Percentiles rank a stretch among this genome's conserved stretches.
Evolutionary conservation across 2,329 filamentous ascomycete genomes (phyloP).

Genomic region (Beauveria pseudobassiana): DNA sequence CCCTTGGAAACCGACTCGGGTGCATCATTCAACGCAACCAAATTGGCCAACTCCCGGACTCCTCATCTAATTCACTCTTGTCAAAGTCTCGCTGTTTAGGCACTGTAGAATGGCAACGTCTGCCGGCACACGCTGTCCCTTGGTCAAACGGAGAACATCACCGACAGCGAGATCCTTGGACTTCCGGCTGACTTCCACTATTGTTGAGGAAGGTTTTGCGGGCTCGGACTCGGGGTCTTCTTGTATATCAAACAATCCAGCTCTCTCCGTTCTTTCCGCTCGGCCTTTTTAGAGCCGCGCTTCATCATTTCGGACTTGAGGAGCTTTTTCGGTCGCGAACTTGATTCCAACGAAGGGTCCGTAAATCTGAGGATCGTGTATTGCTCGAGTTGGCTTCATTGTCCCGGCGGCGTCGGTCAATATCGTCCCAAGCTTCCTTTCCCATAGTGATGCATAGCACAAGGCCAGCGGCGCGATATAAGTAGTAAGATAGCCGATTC

Average conservation of each 20-base stretch:
- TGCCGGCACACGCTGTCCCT: constrained; percentile 87
- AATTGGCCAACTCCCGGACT: constrained; percentile 29
- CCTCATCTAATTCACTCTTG: constrained; percentile 21
- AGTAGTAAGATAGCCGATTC: constrained; percentile 90
- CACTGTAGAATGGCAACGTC: constrained; percentile 92
- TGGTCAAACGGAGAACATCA: constrained; percentile 86
- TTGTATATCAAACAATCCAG: constrained; percentile 54
- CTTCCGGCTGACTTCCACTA: constrained; percentile 66
- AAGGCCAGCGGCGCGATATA: constrained; percentile 86
- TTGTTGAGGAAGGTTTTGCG: constrained; percentile 39
- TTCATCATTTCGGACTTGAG: constrained; percentile 37
- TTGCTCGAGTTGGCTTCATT: constrained; percentile 85
- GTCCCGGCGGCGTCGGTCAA: constrained; percentile 76
- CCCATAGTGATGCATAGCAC: constrained; percentile 87
- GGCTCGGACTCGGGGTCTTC: constrained; percentile 57
- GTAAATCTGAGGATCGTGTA: constrained; percentile 73
- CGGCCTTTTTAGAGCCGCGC: constrained; percentile 24
- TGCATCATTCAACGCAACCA: constrained; percentile 35
- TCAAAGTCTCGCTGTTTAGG: constrained; percentile 48
- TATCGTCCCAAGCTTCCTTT: constrained; percentile 93
- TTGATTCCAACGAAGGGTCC: constrained; percentile 38
- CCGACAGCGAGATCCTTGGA: constrained; percentile 88
- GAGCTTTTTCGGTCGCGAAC: constrained; percentile 28
- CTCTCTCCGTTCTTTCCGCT: constrained; percentile 25
- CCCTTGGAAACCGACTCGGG: constrained; percentile 23